These are phyloP conservation scores for Aspergillus carbonarius DNA, from an alignment of 2,329 filamentous ascomycete genomes.

Conservation along the genomic window DNA sequence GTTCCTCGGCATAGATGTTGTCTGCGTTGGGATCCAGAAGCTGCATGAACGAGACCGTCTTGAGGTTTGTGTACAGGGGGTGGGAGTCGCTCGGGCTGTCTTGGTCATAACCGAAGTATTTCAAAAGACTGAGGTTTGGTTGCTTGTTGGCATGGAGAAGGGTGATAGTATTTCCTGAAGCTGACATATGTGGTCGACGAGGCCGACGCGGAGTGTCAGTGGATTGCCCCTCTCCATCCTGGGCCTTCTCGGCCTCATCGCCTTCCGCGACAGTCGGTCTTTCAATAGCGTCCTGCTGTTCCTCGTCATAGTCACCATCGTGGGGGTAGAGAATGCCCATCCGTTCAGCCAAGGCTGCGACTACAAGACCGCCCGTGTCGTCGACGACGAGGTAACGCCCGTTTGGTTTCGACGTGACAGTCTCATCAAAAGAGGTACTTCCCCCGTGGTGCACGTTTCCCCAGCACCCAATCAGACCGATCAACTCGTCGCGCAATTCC, in stretches of 20 bases:
- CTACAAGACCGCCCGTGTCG: constrained; percentile 78
- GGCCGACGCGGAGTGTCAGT: neutral
- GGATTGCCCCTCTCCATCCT: constrained; percentile 22
- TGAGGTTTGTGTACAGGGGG: constrained; percentile 77
- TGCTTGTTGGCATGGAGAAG: constrained; percentile 66
- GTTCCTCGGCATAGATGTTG: constrained; percentile 67
- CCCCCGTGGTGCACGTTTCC: constrained; percentile 79
- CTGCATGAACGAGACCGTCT: constrained; percentile 88
- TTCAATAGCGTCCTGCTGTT: neutral
- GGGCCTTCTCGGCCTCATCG: constrained; percentile 23
- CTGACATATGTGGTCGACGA: constrained; percentile 36
- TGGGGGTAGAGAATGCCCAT: constrained; percentile 73
- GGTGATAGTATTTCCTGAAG: constrained; percentile 59
- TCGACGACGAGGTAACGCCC: constrained; percentile 80
- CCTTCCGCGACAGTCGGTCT: neutral
- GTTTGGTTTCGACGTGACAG: constrained; percentile 38
- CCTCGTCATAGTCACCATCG: constrained; percentile 17
- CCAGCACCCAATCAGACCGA: constrained; percentile 83
- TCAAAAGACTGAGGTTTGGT: constrained; percentile 82
- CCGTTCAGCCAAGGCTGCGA: constrained; percentile 80
- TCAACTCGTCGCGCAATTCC: constrained; percentile 80
- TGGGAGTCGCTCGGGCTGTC: constrained; percentile 65
- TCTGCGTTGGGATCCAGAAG: constrained; percentile 76
- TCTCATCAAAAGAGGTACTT: constrained; percentile 28
- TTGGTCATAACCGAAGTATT: constrained; percentile 84